phyloP scores from a whole-genome alignment of 148 eudicot genomes.

The Oxyria digyna region DNA sequence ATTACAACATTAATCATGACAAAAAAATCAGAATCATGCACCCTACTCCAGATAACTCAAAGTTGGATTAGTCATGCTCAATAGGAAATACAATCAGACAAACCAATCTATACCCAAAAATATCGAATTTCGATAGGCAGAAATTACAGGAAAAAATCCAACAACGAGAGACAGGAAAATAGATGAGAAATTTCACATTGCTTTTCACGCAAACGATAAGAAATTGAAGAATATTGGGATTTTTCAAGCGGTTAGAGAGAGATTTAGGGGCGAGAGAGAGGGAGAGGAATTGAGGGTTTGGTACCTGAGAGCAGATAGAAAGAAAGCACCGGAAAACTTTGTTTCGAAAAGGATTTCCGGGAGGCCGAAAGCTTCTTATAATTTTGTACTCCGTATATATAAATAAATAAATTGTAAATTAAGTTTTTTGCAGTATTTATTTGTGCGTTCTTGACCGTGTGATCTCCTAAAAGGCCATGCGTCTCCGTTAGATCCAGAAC shows the following conservation, averaged over 20 bases:
- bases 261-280: neutral
- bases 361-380: conserved; percentile 4
- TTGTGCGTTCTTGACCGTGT: neutral
- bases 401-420: neutral
- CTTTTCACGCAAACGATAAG: neutral
- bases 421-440: conserved; percentile 1
- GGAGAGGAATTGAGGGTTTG: conserved; percentile 5
- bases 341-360: conserved; percentile 1
- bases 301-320: conserved; percentile 22
- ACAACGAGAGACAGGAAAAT: neutral
- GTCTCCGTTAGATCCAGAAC: conserved; percentile 1
- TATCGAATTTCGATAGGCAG: neutral
- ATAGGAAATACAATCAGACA: neutral
- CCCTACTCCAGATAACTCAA: conserved; percentile 6
- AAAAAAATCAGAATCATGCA: neutral
- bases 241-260: neutral
- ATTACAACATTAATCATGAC: neutral
- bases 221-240: neutral
- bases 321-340: conserved; percentile 16
- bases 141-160: neutral
- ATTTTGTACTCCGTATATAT: neutral
- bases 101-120: neutral
- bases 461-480: neutral
- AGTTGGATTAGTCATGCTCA: neutral
- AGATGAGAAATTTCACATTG: neutral